Conservation (phyloP, 176 grass and related monocot species). For the bread wheat (Triticum aestivum) region IWGSC_CS_RefSeq_v2.1 NC_057804.1:22448947-22449446, state of each 20-base stretch:
- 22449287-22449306: too few relatives aligned
- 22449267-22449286: neutral
- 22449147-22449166: slow-evolving; percentile 95
- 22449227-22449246: slow-evolving; percentile 15
- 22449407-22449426: too few relatives aligned
- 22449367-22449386: too few relatives aligned
- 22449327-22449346: too few relatives aligned
- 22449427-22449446: neutral
- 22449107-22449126: slow-evolving; percentile 91
- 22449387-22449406: too few relatives aligned
- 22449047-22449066: slow-evolving; percentile 85
- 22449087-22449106: slow-evolving; percentile 94
- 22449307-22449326: too few relatives aligned
- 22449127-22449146: slow-evolving; percentile 90
- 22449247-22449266: neutral
- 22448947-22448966: slow-evolving; percentile 72
- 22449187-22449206: slow-evolving; percentile 69
- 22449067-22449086: slow-evolving; percentile 93
- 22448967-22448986: slow-evolving; percentile 69
- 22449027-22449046: slow-evolving; percentile 97
- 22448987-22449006: slow-evolving; percentile 85
- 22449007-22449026: slow-evolving; percentile 95
- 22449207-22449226: neutral
- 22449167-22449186: slow-evolving; percentile 89
- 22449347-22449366: too few relatives aligned